Evolutionary conservation across 108 stramenopile genomes (phyloP).

Genomic region (Epipyxis sp.): DNA sequence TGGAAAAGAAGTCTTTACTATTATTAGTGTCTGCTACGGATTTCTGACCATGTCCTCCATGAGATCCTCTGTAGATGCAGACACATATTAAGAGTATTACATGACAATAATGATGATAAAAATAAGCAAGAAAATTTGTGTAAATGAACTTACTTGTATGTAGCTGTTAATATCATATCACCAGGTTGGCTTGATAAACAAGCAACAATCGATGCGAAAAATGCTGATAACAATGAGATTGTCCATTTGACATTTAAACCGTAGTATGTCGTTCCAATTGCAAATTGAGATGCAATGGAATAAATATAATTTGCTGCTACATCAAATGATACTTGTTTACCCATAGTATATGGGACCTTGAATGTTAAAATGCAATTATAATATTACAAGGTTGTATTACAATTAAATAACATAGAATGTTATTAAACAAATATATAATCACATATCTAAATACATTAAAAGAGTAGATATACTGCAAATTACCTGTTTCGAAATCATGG

Average conservation of each 20-base stretch:
- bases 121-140: too few relatives aligned
- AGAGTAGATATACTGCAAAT: too few relatives aligned
- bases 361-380: too few relatives aligned
- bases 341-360: conserved; percentile 68
- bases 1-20: conserved; percentile 29
- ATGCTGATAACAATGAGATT: conserved; percentile 67
- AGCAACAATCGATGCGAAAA: conserved; percentile 71
- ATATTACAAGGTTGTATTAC: too few relatives aligned
- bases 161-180: conserved; percentile 84
- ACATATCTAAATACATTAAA: too few relatives aligned
- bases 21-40: conserved; percentile 18
- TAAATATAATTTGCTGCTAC: conserved; percentile 59
- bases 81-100: too few relatives aligned
- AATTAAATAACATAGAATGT: too few relatives aligned
- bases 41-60: neutral
- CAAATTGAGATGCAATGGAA: neutral
- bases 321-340: conserved; percentile 80
- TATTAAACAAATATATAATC: too few relatives aligned
- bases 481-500: conserved; percentile 89
- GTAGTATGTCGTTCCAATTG: too few relatives aligned
- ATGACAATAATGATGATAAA: too few relatives aligned
- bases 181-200: conserved; percentile 87
- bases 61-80: too few relatives aligned
- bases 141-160: conserved; percentile 62
- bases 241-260: conserved; percentile 23